Evolutionary conservation across 1,284 basidiomycete species (phyloP), one percentile per base, ranked within the genome.

Genomic region (Mycena sp.): DNA sequence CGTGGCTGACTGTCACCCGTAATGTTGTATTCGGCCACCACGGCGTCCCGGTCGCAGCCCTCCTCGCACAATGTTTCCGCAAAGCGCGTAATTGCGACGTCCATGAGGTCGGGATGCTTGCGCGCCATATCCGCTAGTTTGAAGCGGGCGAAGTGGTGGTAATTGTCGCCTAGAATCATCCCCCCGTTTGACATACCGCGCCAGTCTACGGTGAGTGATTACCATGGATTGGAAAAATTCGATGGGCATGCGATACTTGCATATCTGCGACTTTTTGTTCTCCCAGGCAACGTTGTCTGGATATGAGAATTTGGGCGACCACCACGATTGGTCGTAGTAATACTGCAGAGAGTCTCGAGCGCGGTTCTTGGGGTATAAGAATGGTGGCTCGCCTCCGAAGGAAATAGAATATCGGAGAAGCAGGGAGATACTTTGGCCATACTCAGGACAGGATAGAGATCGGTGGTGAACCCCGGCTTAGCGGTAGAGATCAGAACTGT

Each of bases 321-420:
- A 56, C 40, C 38, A 38, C 26, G 54, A 45, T 26, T 45, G 40
- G 10, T 38, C 41, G 41, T 56, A 56, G 28, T 56, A 56, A 26
- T 44, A 56, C 41, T 49, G 26, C 14, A n/a, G 21, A n/a, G n/a
- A 17, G 32, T 9, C 7, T 7, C 9, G 32, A 14, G 32, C 9
- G 14, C 7, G 14, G 32, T 35, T 7, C 14, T 9, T 35, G 32
- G 14, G 7, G 7, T 14, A 35, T 9, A 35, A 35, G 32, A 35
- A 35, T 7, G 32, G 14, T 12, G n/a, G 12, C 46, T 12, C 26
- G 26, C 46, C 46, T 44, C 41, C 23, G 40, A 44, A 4, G 54
- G 54, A 35, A 56, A 38, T 9, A 56, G 25, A 9, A 56, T 30
- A 23, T 56, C 54, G 11, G 54, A 44, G 28, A 56, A 56, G 29